Conservation (phyloP, 148 eudicot species). For the Rhododendron simsii region DNA sequence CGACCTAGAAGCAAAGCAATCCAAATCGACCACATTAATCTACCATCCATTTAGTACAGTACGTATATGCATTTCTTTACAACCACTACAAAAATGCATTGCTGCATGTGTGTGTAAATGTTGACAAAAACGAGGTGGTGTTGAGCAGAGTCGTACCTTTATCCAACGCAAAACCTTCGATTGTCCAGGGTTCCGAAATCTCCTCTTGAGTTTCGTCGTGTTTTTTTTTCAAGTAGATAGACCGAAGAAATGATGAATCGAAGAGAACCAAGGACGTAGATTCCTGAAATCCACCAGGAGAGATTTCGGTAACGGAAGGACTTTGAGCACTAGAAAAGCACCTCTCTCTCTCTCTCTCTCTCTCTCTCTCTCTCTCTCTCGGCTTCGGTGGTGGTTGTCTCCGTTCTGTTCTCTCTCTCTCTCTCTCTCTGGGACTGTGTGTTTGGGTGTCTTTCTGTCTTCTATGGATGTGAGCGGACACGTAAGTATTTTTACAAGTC, state of each 20-base stretch:
- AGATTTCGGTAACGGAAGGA: not conserved
- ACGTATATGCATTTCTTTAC: too few species aligned
- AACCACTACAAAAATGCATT: not conserved
- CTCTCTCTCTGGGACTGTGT: not conserved
- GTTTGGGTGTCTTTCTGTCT: not conserved
- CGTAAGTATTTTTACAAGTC: not conserved
- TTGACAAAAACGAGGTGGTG: not conserved
- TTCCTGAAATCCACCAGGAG: not conserved
- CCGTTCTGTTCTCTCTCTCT: not conserved
- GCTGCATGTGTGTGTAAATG: not conserved
- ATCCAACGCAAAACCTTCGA: not conserved
- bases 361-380: not conserved
- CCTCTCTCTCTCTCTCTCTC: not conserved
- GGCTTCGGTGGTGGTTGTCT: slow-evolving; percentile 23
- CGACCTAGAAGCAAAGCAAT: not conserved
- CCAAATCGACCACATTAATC: not conserved
- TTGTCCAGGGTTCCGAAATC: not conserved
- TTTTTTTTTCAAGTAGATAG: not conserved
- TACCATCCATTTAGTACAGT: not conserved
- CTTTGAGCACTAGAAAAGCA: not conserved
- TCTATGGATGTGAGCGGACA: not conserved
- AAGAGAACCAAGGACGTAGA: not conserved
- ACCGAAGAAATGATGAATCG: not conserved
- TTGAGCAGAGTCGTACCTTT: not conserved
- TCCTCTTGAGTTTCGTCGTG: not conserved